A percentile compares a stretch with the other conserved stretches of the same genome.
Evolutionary conservation across 257 asterid species (phyloP).

Genomic region (Solanum ossicruentum): DNA sequence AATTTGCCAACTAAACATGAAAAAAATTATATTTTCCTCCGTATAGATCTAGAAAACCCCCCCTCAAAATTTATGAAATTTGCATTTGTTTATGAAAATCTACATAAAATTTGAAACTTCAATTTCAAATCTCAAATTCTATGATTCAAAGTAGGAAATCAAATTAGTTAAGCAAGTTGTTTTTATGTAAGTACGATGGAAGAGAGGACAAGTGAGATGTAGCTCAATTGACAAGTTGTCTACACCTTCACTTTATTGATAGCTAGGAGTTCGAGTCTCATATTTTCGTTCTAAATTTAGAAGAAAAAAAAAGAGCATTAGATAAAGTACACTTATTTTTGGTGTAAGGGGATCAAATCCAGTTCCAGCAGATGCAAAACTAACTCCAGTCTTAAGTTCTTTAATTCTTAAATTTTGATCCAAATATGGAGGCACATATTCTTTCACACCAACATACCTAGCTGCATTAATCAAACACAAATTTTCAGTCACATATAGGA

Average conservation of each 20-base stretch:
- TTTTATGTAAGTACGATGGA: not conserved
- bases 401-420: constrained; percentile 39
- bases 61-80: too few relatives aligned
- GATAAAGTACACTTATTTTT: constrained; percentile 26
- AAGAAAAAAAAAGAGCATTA: not conserved
- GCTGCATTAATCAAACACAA: constrained; percentile 27
- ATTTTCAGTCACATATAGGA: not conserved
- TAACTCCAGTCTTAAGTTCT: constrained; percentile 60
- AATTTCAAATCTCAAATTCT: too few relatives aligned
- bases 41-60: too few relatives aligned
- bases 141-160: too few relatives aligned
- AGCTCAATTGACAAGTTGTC: too few relatives aligned
- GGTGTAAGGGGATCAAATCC: constrained; percentile 83
- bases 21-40: not conserved
- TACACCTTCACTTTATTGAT: not conserved
- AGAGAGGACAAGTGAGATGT: not conserved
- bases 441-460: constrained; percentile 45
- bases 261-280: not conserved
- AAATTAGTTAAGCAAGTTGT: not conserved
- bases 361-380: constrained; percentile 87
- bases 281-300: not conserved
- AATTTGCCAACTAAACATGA: not conserved
- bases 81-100: too few relatives aligned
- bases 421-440: constrained; percentile 53
- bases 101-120: too few relatives aligned